Percentiles rank a stretch among this genome's conserved stretches.
Evolutionary conservation across 2,329 filamentous ascomycete species (phyloP).

Genomic region (Fusarium protoensiforme): DNA sequence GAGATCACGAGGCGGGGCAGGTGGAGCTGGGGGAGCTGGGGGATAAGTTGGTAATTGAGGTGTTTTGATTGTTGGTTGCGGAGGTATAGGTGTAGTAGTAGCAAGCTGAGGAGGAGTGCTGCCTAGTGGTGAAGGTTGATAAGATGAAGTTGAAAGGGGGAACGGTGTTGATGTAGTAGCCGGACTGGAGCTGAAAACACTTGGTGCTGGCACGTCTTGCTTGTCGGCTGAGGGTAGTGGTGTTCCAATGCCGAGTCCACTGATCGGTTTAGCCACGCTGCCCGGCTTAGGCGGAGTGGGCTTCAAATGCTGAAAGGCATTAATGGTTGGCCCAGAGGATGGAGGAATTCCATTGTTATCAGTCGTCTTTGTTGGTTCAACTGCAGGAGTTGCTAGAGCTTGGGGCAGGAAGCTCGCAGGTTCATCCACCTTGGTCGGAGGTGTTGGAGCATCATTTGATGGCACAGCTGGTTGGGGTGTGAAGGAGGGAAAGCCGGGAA

Average conservation of each 20-base stretch:
- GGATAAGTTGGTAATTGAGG: conserved; percentile 10
- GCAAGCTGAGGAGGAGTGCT: neutral
- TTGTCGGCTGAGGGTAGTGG: neutral
- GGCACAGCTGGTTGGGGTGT: conserved; percentile 5
- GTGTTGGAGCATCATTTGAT: neutral
- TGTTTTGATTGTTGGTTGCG: conserved; percentile 4
- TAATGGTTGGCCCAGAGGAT: conserved; percentile 20
- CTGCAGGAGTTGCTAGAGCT: neutral
- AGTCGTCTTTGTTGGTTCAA: conserved; percentile 19
- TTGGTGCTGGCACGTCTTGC: conserved; percentile 2
- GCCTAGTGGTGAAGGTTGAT: neutral
- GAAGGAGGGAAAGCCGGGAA: conserved; percentile 13
- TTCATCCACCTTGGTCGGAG: conserved; percentile 1
- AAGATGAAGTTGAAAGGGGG: conserved; percentile 7
- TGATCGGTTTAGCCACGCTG: neutral
- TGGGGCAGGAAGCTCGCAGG: neutral
- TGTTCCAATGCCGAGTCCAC: neutral
- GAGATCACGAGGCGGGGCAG: conserved; percentile 49
- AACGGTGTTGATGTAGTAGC: conserved; percentile 5
- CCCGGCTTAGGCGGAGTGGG: neutral
- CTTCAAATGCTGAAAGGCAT: neutral
- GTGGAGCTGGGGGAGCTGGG: conserved; percentile 27
- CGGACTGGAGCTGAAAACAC: neutral
- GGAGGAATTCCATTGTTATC: conserved; percentile 23
- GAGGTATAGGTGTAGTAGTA: neutral